Evolutionary conservation across 1,284 basidiomycete genomes (phyloP).

Genomic region (Coriolopsis trogii): DNA sequence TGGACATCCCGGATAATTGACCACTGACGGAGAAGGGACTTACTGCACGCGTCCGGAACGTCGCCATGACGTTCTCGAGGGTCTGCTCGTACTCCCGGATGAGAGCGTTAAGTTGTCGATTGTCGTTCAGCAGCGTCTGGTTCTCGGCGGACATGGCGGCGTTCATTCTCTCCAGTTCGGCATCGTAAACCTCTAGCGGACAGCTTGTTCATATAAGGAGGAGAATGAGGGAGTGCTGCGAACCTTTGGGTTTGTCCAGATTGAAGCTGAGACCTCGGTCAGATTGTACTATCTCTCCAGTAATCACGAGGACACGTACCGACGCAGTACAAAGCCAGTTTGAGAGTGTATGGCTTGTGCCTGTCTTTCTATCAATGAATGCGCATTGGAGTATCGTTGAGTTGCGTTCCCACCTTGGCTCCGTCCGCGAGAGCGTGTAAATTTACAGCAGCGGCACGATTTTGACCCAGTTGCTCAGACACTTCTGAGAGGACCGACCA

Average conservation of each 20-base stretch:
- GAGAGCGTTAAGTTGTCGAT: slow-evolving; percentile 89
- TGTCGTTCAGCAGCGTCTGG: slow-evolving; percentile 87
- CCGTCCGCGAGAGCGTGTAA: slow-evolving; percentile 70
- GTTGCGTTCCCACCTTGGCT: slow-evolving; percentile 69
- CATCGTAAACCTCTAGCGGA: slow-evolving; percentile 82
- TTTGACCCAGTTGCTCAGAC: slow-evolving; percentile 83
- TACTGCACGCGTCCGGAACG: slow-evolving; percentile 91
- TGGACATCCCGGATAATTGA: too few species aligned
- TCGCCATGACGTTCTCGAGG: slow-evolving; percentile 93
- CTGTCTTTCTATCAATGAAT: slow-evolving; percentile 43
- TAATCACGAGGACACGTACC: slow-evolving; percentile 48
- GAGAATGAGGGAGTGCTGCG: background rate
- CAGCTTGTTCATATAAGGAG: background rate
- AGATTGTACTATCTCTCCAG: background rate
- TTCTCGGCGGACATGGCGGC: slow-evolving; percentile 84
- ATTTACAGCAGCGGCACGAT: slow-evolving; percentile 61
- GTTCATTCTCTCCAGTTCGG: slow-evolving; percentile 93
- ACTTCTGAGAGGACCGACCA: slow-evolving; percentile 80
- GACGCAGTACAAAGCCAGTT: slow-evolving; percentile 90
- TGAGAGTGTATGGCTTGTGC: slow-evolving; percentile 69
- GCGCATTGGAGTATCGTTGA: too few species aligned
- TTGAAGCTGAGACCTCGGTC: slow-evolving; percentile 68
- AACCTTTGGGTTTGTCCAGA: slow-evolving; percentile 87
- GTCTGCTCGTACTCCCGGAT: slow-evolving; percentile 98
- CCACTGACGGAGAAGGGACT: slow-evolving; percentile 44